phyloP scores from a whole-genome alignment of 2,329 filamentous ascomycete genomes.

The Colletotrichum sp. region DNA sequence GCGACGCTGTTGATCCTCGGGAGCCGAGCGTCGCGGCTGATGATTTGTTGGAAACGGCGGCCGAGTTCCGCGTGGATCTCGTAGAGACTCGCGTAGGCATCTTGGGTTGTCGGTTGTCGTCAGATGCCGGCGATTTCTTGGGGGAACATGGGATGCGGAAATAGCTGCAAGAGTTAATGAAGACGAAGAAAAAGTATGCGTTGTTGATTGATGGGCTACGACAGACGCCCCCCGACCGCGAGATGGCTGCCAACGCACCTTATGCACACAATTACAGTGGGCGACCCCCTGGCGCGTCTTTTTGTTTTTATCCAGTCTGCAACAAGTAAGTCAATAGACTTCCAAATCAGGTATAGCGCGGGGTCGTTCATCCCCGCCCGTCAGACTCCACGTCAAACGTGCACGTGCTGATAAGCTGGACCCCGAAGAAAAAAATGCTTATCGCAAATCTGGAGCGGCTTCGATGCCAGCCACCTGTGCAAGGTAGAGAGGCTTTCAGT shows the following conservation, averaged over 20 bases:
- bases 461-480: background rate
- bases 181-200: background rate
- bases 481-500: background rate
- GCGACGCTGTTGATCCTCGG: constrained; percentile 52
- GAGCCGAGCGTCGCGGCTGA: constrained; percentile 41
- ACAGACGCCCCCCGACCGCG: background rate
- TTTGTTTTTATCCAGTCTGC: constrained; percentile 21
- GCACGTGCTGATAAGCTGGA: constrained; percentile 22
- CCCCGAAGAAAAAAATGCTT: constrained; percentile 15
- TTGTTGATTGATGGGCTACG: constrained; percentile 7
- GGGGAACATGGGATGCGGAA: background rate
- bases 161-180: background rate
- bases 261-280: constrained; percentile 16
- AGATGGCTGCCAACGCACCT: background rate
- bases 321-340: constrained; percentile 22
- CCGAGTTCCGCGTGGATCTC: constrained; percentile 51
- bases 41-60: constrained; percentile 44
- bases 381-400: background rate
- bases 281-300: constrained; percentile 14
- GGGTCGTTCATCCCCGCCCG: constrained; percentile 14
- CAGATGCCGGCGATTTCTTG: background rate
- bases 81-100: constrained; percentile 59
- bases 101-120: background rate
- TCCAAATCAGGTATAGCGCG: constrained; percentile 21
- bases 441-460: constrained; percentile 3